These are phyloP conservation scores for Moricandia moricandioides DNA, from an alignment of 345 rosid species.

Conservation along the genomic window DNA sequence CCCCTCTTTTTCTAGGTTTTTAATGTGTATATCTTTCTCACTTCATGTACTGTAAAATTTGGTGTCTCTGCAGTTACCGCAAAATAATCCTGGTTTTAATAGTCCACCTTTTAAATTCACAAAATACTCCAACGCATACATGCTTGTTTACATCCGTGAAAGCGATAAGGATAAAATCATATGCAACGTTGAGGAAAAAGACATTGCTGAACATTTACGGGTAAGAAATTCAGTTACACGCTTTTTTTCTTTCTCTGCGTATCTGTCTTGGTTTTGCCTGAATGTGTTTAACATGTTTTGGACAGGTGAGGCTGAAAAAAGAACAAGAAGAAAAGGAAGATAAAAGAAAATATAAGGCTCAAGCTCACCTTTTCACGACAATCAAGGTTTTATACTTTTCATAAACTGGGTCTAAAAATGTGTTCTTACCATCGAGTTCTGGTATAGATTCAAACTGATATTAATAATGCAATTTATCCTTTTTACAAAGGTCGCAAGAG, in stretches of 20 bases:
- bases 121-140: conserved; percentile 91
- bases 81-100: conserved; percentile 87
- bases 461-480: conserved; percentile 25
- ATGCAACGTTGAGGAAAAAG: conserved; percentile 91
- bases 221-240: conserved; percentile 40
- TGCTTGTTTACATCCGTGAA: conserved; percentile 95
- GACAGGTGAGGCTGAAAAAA: conserved; percentile 84
- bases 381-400: conserved; percentile 49
- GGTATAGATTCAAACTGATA: not conserved
- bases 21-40: conserved; percentile 4
- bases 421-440: too few species aligned
- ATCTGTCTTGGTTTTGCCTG: conserved; percentile 7
- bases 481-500: conserved; percentile 53
- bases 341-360: conserved; percentile 81
- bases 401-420: too few species aligned
- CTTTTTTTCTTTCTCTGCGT: not conserved
- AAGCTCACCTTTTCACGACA: conserved; percentile 90
- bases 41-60: conserved; percentile 19
- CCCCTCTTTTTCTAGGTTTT: conserved; percentile 13
- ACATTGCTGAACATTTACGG: conserved; percentile 94
- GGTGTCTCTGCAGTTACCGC: conserved; percentile 57
- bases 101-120: conserved; percentile 89
- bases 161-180: conserved; percentile 91
- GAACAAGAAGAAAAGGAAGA: conserved; percentile 93
- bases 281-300: conserved; percentile 16